Conservation (phyloP, 768 basidiomycete genomes). For the Mycena haematopus region DNA sequence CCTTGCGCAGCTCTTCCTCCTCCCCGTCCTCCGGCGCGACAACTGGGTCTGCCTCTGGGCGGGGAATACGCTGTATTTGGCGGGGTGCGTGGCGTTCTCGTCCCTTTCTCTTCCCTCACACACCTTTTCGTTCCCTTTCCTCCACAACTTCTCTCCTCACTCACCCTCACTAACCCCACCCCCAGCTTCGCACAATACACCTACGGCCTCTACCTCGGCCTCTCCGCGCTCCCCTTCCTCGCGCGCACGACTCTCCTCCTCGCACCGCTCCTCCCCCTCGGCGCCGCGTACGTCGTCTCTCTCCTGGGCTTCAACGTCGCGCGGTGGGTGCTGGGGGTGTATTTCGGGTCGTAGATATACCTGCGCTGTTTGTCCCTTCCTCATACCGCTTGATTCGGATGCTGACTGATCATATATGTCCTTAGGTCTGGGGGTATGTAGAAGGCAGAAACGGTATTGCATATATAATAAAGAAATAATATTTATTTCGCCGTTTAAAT, state of each 20-base stretch:
- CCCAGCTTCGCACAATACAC: slow-evolving; percentile 85
- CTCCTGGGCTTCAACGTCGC: slow-evolving; percentile 92
- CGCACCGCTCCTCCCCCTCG: slow-evolving; percentile 87
- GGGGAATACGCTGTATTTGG: slow-evolving; percentile 91
- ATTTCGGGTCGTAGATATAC: slow-evolving; percentile 60
- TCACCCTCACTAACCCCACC: background rate
- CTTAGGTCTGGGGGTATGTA: too few species aligned
- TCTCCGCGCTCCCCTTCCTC: slow-evolving; percentile 92
- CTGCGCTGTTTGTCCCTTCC: too few species aligned
- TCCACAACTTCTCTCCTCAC: background rate
- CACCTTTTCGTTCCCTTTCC: too few species aligned
- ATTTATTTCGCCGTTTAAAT: too few species aligned
- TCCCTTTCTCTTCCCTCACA: too few species aligned
- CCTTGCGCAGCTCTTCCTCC: slow-evolving; percentile 84
- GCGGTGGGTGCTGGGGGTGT: slow-evolving; percentile 75
- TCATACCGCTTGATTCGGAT: too few species aligned
- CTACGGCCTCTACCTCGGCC: slow-evolving; percentile 89
- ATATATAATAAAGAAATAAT: too few species aligned
- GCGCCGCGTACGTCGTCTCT: slow-evolving; percentile 84
- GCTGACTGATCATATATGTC: too few species aligned
- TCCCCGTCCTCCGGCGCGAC: slow-evolving; percentile 80
- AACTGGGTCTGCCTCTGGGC: slow-evolving; percentile 96
- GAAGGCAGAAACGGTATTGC: too few species aligned
- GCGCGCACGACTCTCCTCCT: slow-evolving; percentile 88
- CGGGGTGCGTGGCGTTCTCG: slow-evolving; percentile 63